These are phyloP conservation scores for Yamagishiella unicocca DNA, from an alignment of 139 green algal genomes.

Conservation along the genomic window DNA sequence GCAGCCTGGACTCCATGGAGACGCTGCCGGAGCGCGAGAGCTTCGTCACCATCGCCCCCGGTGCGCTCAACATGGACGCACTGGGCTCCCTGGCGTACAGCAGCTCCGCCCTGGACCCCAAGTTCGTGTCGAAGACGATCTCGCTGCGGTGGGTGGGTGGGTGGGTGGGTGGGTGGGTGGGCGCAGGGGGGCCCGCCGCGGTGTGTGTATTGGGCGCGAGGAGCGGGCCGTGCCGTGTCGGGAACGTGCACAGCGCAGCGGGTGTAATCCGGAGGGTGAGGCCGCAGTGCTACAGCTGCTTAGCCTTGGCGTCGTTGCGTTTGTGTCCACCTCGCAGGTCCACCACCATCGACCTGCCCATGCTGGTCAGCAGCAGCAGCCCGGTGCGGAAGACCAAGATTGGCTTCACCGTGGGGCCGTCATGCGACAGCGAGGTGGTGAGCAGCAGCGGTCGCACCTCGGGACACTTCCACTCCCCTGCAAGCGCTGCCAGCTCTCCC, in stretches of 20 bases:
- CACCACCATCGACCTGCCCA: conserved; percentile 67
- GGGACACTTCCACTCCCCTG: too few relatives aligned
- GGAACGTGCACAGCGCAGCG: too few relatives aligned
- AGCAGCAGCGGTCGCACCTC: too few relatives aligned
- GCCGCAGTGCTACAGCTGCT: too few relatives aligned
- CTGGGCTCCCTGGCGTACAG: conserved; percentile 60
- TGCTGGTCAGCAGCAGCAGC: conserved; percentile 54
- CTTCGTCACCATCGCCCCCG: conserved; percentile 67
- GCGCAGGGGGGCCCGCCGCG: too few relatives aligned
- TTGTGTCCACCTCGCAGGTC: conserved; percentile 38
- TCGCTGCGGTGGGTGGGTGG: conserved; percentile 54
- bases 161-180: too few relatives aligned
- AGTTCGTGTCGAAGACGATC: conserved; percentile 64
- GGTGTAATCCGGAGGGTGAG: too few relatives aligned
- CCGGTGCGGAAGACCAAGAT: conserved; percentile 78
- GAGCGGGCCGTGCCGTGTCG: too few relatives aligned
- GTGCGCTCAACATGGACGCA: conserved; percentile 54
- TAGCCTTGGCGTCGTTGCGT: too few relatives aligned
- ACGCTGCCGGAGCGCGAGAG: conserved; percentile 55
- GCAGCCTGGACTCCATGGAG: background rate
- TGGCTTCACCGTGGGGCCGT: conserved; percentile 71
- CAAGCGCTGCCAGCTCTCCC: too few relatives aligned
- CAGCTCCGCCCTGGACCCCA: conserved; percentile 45
- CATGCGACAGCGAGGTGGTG: conserved; percentile 46
- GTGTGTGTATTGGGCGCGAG: too few relatives aligned